A percentile compares a stretch with the other conserved stretches of the same genome.
Conservation (phyloP, 208 protist genomes). For the Sergeia podlipaevii region DNA sequence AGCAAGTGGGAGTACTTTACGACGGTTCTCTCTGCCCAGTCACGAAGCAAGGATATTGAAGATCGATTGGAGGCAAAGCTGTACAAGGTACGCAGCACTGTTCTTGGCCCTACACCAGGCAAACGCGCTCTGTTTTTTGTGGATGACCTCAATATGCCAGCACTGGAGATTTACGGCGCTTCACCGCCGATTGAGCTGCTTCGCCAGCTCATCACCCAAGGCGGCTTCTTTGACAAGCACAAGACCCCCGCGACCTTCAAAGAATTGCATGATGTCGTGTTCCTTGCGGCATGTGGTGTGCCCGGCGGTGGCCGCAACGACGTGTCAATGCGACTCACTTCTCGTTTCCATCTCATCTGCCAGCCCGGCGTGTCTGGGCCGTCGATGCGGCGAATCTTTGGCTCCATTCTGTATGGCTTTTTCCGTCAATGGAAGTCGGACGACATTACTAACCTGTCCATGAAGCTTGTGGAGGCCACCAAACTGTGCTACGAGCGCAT, state of each 20-base stretch:
- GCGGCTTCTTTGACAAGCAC: constrained; percentile 93
- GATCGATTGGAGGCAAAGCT: constrained; percentile 93
- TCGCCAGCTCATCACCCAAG: constrained; percentile 93
- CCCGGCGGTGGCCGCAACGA: constrained; percentile 94
- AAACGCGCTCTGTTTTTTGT: constrained; percentile 92
- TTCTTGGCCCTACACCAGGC: constrained; percentile 84
- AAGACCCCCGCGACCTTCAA: constrained; percentile 92
- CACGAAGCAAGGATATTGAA: constrained; percentile 89
- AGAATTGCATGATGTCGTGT: constrained; percentile 85
- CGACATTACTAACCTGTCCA: constrained; percentile 42
- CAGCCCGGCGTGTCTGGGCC: constrained; percentile 88
- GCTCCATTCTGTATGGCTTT: constrained; percentile 94
- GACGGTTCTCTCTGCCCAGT: constrained; percentile 94
- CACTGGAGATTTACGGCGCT: constrained; percentile 92
- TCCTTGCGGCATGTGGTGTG: constrained; percentile 92
- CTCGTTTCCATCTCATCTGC: constrained; percentile 93
- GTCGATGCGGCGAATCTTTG: constrained; percentile 93
- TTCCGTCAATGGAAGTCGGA: constrained; percentile 55
- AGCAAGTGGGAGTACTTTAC: constrained; percentile 84
- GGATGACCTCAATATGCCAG: constrained; percentile 97
- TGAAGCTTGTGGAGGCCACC: constrained; percentile 90
- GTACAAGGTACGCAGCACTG: constrained; percentile 88
- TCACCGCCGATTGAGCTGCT: constrained; percentile 95
- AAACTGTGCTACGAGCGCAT: constrained; percentile 95
- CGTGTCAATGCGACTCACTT: constrained; percentile 91